Evolutionary conservation across 176 grass and related monocot genomes (phyloP).

Genomic region (Alloteropsis semialata): DNA sequence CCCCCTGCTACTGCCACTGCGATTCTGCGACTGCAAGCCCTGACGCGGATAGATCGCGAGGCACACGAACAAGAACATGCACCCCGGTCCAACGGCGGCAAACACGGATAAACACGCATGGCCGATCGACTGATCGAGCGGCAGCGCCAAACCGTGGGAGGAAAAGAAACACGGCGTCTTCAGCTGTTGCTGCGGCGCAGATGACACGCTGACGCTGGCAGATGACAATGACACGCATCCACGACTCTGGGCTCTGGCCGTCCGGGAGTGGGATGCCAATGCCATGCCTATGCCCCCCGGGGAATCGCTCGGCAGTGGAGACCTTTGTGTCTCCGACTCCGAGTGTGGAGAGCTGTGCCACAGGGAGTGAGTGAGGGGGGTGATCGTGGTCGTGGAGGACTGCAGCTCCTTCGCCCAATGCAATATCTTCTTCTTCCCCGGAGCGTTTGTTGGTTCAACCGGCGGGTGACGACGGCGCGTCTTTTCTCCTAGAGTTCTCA

Average conservation of each 20-base stretch:
- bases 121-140: not conserved
- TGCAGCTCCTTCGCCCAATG: not conserved
- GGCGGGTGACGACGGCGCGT: too few relatives aligned
- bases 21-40: not conserved
- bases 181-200: not conserved
- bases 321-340: not conserved
- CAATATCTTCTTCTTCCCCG: not conserved
- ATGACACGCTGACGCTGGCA: too few relatives aligned
- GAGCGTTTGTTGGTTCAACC: not conserved
- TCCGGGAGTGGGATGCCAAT: too few relatives aligned
- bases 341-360: too few relatives aligned
- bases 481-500: not conserved
- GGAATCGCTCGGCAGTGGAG: too few relatives aligned
- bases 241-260: too few relatives aligned
- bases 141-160: too few relatives aligned
- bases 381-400: too few relatives aligned
- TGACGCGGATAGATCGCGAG: not conserved
- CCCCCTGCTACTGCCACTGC: not conserved
- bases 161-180: not conserved
- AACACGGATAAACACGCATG: not conserved
- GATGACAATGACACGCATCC: too few relatives aligned
- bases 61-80: not conserved
- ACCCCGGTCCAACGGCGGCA: constrained; percentile 6
- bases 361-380: too few relatives aligned
- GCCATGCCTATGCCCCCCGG: too few relatives aligned